Evolutionary conservation across 176 grass and related monocot genomes (phyloP).

Genomic region (Miscanthus lutarioriparius): DNA sequence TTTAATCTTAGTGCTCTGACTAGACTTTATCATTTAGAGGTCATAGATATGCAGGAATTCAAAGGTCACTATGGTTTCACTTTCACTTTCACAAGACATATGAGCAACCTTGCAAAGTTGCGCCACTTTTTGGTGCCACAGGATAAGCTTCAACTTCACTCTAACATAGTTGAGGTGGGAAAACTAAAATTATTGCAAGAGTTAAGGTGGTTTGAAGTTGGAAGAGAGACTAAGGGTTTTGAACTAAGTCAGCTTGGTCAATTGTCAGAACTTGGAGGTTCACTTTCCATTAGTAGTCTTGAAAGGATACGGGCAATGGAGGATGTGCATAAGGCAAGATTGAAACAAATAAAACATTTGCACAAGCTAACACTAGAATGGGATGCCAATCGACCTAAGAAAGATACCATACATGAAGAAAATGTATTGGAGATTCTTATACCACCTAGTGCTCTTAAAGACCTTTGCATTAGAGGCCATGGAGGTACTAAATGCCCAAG

Average conservation of each 20-base stretch:
- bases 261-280: neutral
- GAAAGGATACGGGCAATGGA: neutral
- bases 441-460: neutral
- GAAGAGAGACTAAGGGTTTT: neutral
- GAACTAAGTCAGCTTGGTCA: neutral
- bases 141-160: neutral
- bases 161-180: neutral
- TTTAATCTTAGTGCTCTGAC: neutral
- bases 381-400: neutral
- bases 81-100: neutral
- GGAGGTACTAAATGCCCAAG: neutral
- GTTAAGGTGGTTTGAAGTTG: neutral
- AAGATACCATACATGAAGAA: neutral
- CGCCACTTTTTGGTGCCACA: neutral
- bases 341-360: neutral
- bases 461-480: neutral
- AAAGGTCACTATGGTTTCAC: neutral
- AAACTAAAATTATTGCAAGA: neutral
- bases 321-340: neutral
- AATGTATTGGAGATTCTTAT: neutral
- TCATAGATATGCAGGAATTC: neutral
- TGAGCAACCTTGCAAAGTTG: neutral
- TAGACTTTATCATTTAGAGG: neutral
- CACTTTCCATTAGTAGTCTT: constrained; percentile 1
- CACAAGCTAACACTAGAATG: neutral